phyloP scores from a whole-genome alignment of 2,329 filamentous ascomycete species.

The Diaporthe australafricana region DNA sequence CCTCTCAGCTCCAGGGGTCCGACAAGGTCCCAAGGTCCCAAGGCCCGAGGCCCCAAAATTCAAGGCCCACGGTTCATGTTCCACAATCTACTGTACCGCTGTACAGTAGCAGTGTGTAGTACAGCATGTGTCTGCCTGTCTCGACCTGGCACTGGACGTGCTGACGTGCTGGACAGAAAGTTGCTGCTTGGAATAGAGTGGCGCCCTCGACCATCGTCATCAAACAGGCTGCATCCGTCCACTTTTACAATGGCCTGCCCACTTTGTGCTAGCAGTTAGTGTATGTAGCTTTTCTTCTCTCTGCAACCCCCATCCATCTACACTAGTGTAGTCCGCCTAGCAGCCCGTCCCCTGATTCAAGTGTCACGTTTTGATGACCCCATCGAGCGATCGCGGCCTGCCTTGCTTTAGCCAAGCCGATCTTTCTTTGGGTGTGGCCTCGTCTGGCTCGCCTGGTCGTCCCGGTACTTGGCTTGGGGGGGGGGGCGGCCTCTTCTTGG shows the following conservation, averaged over 20 bases:
- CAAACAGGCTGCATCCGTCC: constrained; percentile 18
- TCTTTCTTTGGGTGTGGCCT: not conserved
- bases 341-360: constrained; percentile 17
- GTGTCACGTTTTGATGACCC: constrained; percentile 17
- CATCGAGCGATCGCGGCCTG: constrained; percentile 19
- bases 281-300: not conserved
- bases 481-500: constrained; percentile 14
- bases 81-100: too few relatives aligned
- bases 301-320: not conserved
- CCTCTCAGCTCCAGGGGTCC: not conserved
- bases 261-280: not conserved
- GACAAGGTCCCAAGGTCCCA: constrained; percentile 10
- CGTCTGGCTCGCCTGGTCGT: not conserved
- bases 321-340: not conserved
- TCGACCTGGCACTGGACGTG: too few relatives aligned
- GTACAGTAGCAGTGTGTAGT: too few relatives aligned
- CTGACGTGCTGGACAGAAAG: too few relatives aligned
- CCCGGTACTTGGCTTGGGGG: constrained; percentile 7
- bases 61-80: constrained; percentile 18
- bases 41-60: not conserved
- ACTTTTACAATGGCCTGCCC: constrained; percentile 1
- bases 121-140: too few relatives aligned
- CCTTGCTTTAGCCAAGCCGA: constrained; percentile 13
- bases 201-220: constrained; percentile 16
- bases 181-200: constrained; percentile 15